Base-by-base conservation (phyloP, 2,329 filamentous ascomycete species). In the Penicillium griseofulvum region DNA sequence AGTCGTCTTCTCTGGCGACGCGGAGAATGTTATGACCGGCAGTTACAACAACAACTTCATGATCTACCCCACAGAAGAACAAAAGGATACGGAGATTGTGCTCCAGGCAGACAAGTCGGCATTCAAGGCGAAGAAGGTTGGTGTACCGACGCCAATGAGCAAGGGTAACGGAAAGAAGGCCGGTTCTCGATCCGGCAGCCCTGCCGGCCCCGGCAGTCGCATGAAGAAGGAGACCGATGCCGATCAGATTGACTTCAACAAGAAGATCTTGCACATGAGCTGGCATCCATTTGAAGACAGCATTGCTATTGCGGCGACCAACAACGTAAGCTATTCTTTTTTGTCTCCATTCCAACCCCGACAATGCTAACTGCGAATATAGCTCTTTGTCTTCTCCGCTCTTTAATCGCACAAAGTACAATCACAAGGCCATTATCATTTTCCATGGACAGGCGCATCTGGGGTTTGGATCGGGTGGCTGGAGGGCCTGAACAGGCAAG, bases 21-120 rank as follows among this genome's bases (percentile, higher is more conserved):
- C 91, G 37, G 95, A 96, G 82, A 97, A 99, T 67, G 94, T 97
- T 63, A 99, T 99, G 94, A 99, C 94, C 6, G 94, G 94, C 66
- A 97, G 91, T 72, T 99, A 99, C 81, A 99, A 99, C 83, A 99
- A 99, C 80, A 99, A 99, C 80, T 97, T 99, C 81, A 99, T 99
- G 94, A 99, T 99, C 71, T 99, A 97, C 74, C 94, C 94, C 5
- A 94, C 92, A 26, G 93, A 97, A 68, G 90, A 92, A 7, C 90
- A 93, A 64, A 95, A 95, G 78, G 94, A 99, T 72, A 93, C 93
- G 3, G 94, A 99, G 75, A 92, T 99, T 45, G 94, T 99, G 44
- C 80, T 99, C 54, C 94, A 99, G 75, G 94, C 94, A 37, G 94
- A 99, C 74, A 99, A 99, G 80, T 96, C 91, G 54, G 94, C 94